Base-by-base conservation (phyloP, 768 basidiomycete genomes). In the Russula sp. region DNA sequence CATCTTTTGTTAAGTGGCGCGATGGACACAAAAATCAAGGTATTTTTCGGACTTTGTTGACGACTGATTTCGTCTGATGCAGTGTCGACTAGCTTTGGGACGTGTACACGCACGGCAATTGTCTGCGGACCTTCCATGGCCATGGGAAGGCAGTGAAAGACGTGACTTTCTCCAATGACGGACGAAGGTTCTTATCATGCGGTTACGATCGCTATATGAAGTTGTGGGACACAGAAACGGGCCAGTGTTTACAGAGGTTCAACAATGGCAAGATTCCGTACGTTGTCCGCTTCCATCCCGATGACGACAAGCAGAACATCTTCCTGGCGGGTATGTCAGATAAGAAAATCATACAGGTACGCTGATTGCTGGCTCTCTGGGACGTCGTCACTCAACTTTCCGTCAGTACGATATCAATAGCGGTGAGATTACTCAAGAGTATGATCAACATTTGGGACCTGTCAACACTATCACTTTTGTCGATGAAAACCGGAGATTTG, bases 1-100 rank as follows among this genome's bases (percentile, higher is more conserved):
- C 97, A 99, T 76, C 80, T 99, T 13, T 74, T 99, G 62, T 84
- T 99, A 65, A 94, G 90, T 72, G 96, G 89, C 0, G 94, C 91
- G 51, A 94, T 98, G 94, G 97, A 99, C 74, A 98, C 94, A 9
- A 95, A 98, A 74, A 91, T 99, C 77, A 99, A 99, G 82, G 94
- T 88, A 72, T 31, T 78, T 70, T 51, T 39, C 47, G 6, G 18
- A 8, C 18, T 16, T 54, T 10, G 3, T 44, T 47, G 35, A 9
- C 31, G 6, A 7, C 6, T 27, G 4, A 34, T 31, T 11, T 39
- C 22, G 18, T 44, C 57, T 56, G 44, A 37, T 63, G 7, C 22
- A 14, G 6, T 55, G 27, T 22, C 32, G 39, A 54, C 16, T 49
- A 98, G 94, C 82, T 99, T 37, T 99, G 97, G 97, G 97, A 98